A percentile compares a stretch with the other conserved stretches of the same genome.
phyloP scores from a whole-genome alignment of 352 stramenopile species.

The Phytophthora melonis region DNA sequence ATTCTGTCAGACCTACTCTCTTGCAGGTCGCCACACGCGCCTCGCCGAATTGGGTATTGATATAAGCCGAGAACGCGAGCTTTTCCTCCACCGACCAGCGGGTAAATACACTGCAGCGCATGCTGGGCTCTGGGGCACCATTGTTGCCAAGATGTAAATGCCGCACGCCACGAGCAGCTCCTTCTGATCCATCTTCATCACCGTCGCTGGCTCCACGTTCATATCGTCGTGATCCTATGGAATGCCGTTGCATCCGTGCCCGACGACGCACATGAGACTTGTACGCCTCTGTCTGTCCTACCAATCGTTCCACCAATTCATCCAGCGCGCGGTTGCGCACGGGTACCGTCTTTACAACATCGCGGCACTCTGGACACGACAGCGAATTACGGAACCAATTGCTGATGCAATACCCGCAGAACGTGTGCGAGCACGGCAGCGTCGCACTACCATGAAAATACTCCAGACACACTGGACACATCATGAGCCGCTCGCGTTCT shows the following conservation, averaged over 20 bases:
- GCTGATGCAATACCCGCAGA: conserved; percentile 81
- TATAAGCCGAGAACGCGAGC: conserved; percentile 52
- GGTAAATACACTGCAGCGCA: conserved; percentile 59
- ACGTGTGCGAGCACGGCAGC: conserved; percentile 86
- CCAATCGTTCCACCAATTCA: conserved; percentile 74
- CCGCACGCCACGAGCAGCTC: conserved; percentile 32
- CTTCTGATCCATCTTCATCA: conserved; percentile 28
- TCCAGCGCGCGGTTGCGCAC: conserved; percentile 86
- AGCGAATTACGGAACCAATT: conserved; percentile 83
- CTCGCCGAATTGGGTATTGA: conserved; percentile 71
- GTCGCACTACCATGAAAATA: conserved; percentile 84
- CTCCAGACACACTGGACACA: conserved; percentile 85
- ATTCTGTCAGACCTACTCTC: conserved; percentile 71
- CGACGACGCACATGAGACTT: conserved; percentile 53
- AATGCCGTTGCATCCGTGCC: conserved; percentile 39
- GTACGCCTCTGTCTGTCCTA: conserved; percentile 72
- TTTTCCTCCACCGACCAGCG: conserved; percentile 61
- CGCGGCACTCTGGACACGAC: conserved; percentile 82
- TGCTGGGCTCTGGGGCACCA: conserved; percentile 14
- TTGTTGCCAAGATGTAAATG: conserved; percentile 29
- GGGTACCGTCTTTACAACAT: conserved; percentile 66
- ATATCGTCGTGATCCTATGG: conserved; percentile 21
- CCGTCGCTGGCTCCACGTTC: conserved; percentile 20
- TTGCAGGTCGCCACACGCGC: conserved; percentile 65
- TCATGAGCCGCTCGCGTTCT: conserved; percentile 77